Conservation (phyloP, 495 filamentous ascomycete species). For the Lasiosphaeria ovina region DNA sequence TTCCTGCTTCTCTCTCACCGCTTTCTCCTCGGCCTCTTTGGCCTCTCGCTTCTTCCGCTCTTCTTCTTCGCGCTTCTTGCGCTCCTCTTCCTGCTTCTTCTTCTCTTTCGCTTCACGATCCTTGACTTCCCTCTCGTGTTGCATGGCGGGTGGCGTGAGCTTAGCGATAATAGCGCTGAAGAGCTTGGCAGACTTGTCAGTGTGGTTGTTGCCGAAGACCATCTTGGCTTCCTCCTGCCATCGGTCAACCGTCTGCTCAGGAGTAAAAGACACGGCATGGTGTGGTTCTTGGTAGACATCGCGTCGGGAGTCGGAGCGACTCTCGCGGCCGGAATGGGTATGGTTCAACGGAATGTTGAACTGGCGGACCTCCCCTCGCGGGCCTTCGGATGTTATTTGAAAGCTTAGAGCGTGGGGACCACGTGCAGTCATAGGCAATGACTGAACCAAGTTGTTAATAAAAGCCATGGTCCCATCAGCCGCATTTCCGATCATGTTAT, state of each 20-base stretch:
- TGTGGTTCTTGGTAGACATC: constrained; percentile 46
- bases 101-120: constrained; percentile 56
- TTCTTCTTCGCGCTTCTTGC: constrained; percentile 53
- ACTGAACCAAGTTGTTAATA: constrained; percentile 41
- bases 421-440: constrained; percentile 24
- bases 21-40: constrained; percentile 60
- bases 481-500: constrained; percentile 17
- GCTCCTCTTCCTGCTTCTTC: constrained; percentile 68
- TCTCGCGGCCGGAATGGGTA: constrained; percentile 27
- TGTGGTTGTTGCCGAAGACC: constrained; percentile 66
- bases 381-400: constrained; percentile 38
- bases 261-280: constrained; percentile 67
- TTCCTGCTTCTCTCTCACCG: constrained; percentile 52
- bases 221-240: constrained; percentile 93
- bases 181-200: constrained; percentile 71
- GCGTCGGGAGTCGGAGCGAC: constrained; percentile 40
- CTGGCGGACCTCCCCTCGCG: constrained; percentile 36
- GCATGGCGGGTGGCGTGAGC: constrained; percentile 81
- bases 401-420: constrained; percentile 44
- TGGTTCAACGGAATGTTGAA: constrained; percentile 35
- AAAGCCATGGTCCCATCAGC: constrained; percentile 41
- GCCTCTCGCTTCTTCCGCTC: constrained; percentile 54
- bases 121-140: constrained; percentile 66
- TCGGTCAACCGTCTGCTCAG: constrained; percentile 64
- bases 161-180: constrained; percentile 64